Base-by-base conservation (phyloP, 768 basidiomycete genomes). In the Boletus rex-veris region DNA sequence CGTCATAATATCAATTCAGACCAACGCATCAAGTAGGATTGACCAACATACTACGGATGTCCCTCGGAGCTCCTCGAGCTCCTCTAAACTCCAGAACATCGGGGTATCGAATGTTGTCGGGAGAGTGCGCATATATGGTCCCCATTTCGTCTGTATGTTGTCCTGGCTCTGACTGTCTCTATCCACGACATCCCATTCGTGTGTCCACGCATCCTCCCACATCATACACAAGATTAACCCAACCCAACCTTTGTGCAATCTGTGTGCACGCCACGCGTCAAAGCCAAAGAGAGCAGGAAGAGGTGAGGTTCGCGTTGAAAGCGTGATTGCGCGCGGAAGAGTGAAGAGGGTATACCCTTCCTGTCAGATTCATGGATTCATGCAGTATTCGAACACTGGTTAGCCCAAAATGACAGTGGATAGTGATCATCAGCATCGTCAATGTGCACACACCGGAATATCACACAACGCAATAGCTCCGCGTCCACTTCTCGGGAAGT, bases 181-280 rank as follows among this genome's bases (percentile, higher is more conserved):
- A 24, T 48, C 45, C 36, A 33, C 18, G 12, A 11, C 9, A 40
- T 93, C 92, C 91, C 50, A 73, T 82, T 45, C 90, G 4, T 73
- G 52, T 1, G 84, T 84, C 58, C 78, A 78, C 4, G 84, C 80
- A 50, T 81, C 81, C 70, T 99, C 97, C 90, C 91, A 97, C 89
- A 98, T 92, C 85, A 99, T 88, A 58, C 86, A 90, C 37, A 98
- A 75, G 54, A 99, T 98, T 42, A 98, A 73, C 4, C 88, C 88
- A 1, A 80, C 75, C 97, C 97, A 99, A 8, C 92, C 86, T 52
- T 80, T 71, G 47, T 86, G 76, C 53, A 98, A 69, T 18, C 73
- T 71, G 52, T 74, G 68, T 21, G 67, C 69, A 58, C 74, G 81
- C 94, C 94, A 98, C 30, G 78, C 79, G 11, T 77, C 75, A 7